Percentiles rank a stretch among this genome's conserved stretches.
phyloP scores from a whole-genome alignment of 768 basidiomycete genomes.

The Tulasnella sp. region DNA sequence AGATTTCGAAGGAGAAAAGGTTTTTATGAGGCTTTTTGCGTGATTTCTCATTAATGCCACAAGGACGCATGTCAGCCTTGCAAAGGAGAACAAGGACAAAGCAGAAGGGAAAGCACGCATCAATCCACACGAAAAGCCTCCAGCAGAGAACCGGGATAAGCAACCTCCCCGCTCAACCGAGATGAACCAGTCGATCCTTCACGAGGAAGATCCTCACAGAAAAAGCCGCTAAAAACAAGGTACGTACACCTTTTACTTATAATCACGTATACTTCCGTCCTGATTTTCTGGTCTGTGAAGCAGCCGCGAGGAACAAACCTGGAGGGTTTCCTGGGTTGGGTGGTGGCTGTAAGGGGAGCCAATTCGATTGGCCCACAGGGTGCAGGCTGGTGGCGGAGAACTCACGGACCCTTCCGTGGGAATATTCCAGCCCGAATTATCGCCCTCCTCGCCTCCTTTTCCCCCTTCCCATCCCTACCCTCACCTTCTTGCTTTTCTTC shows the following conservation, averaged over 20 bases:
- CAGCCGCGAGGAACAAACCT: too few species aligned
- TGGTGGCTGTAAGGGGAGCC: not conserved
- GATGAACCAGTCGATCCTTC: not conserved
- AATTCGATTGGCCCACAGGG: not conserved
- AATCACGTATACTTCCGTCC: not conserved
- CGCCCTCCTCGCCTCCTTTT: not conserved
- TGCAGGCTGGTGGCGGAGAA: not conserved
- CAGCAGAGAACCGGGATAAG: not conserved
- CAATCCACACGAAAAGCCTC: not conserved
- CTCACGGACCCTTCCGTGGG: not conserved
- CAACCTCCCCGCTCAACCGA: not conserved
- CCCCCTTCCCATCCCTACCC: too few species aligned
- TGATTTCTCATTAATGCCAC: too few species aligned
- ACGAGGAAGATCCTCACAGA: not conserved
- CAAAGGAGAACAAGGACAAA: not conserved
- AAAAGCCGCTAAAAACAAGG: not conserved
- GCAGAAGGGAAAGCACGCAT: not conserved
- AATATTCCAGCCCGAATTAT: not conserved
- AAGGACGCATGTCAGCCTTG: too few species aligned
- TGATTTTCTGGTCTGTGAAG: not conserved
- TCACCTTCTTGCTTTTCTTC: too few species aligned
- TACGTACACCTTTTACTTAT: not conserved
- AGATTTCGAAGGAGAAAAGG: too few species aligned
- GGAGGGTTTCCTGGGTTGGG: not conserved
- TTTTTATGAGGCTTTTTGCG: too few species aligned